Base-by-base conservation (phyloP, 768 basidiomycete species). In the Calocera cornea region DNA sequence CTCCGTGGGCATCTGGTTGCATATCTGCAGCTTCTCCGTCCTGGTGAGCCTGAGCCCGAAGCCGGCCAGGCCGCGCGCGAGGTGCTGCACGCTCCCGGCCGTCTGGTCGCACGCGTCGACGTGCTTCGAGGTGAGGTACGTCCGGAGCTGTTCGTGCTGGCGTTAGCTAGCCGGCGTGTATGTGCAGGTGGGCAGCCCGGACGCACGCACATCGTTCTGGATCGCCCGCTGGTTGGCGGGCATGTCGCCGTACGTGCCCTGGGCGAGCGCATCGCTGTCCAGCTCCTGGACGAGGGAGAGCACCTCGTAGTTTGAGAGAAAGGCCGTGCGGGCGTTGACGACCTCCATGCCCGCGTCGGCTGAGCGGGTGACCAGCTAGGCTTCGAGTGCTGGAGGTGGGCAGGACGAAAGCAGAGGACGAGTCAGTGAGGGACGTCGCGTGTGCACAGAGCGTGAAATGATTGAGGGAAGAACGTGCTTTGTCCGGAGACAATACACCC, bases 221-320 rank as follows among this genome's bases (percentile, higher is more conserved):
- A 68, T 66, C 67, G 64, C 36, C 36, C 36, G 5, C 36, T 60
- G 49, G 14, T 71, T 69, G 16, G 64, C 29, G 50, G 41, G 12
- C 36, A 68, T 11, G 22, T 72, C 67, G 41, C 65, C 73, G 68
- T 65, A 36, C 17, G 64, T 54, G 16, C 65, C 47, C 2, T 38
- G 34, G 16, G 47, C 40, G 63, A 69, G 74, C 41, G 54, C 31
- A 27, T 92, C 88, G 16, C 77, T 79, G 74, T 93, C 89, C 41
- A 91, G 86, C 66, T 88, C 84, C 33, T 85, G 83, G 65, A 97
- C 83, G 66, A 94, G 83, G 19, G 82, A 73, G 54, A 95, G 79
- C 68, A 97, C 93, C 76, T 97, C 95, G 72, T 81, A 85, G 77
- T 97, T 95, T 34, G 92, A 89, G 17, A 97, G 83, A 65, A 95